Conservation (phyloP, 2,329 filamentous ascomycete genomes). For the Tolypocladium ovalisporum region DNA sequence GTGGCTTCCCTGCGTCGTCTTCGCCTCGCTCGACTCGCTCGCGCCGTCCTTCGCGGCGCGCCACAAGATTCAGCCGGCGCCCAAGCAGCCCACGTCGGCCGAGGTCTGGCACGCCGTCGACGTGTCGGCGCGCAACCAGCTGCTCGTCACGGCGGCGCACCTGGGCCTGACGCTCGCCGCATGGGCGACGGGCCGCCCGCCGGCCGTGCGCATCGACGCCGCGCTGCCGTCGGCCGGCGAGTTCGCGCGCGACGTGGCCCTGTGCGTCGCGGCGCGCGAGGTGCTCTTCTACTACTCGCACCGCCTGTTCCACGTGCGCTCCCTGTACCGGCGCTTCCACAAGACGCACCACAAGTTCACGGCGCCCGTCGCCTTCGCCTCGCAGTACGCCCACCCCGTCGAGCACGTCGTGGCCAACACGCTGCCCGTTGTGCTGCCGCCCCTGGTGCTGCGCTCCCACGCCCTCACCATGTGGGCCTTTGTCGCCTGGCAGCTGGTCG, state of each 20-base stretch:
- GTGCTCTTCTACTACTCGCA: slow-evolving; percentile 45
- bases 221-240: slow-evolving; percentile 23
- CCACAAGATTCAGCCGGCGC: slow-evolving; percentile 43
- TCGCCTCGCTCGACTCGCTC: slow-evolving; percentile 29
- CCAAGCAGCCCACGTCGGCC: slow-evolving; percentile 32
- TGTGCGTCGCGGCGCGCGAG: slow-evolving; percentile 34
- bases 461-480: slow-evolving; percentile 42
- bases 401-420: slow-evolving; percentile 44
- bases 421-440: slow-evolving; percentile 38
- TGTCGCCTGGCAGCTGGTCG: slow-evolving; percentile 33
- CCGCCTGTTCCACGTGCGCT: slow-evolving; percentile 37
- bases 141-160: slow-evolving; percentile 24
- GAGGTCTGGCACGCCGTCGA: slow-evolving; percentile 32
- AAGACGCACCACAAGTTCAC: slow-evolving; percentile 46
- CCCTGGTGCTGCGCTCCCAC: slow-evolving; percentile 33
- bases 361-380: slow-evolving; percentile 41
- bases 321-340: slow-evolving; percentile 39
- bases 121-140: slow-evolving; percentile 37
- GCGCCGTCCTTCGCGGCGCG: slow-evolving; percentile 35
- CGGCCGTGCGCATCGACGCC: slow-evolving; percentile 26
- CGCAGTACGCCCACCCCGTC: slow-evolving; percentile 45
- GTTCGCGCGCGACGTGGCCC: slow-evolving; percentile 26
- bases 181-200: slow-evolving; percentile 7
- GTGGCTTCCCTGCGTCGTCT: slow-evolving; percentile 32
- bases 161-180: slow-evolving; percentile 10